Evolutionary conservation across 331 rosid species (phyloP).

Genomic region (Telfairia occidentalis): DNA sequence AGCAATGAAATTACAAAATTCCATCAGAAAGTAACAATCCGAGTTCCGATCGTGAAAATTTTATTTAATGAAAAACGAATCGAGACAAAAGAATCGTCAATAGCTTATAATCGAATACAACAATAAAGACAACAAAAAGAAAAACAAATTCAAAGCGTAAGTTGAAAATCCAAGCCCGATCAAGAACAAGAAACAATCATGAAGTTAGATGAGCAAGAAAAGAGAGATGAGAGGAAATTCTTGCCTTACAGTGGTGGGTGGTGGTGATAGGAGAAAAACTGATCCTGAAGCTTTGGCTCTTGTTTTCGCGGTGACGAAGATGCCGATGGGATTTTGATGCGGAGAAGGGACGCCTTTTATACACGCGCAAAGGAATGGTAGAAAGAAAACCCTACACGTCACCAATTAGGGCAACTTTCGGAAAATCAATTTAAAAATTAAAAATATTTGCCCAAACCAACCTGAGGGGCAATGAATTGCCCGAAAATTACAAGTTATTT

Average conservation of each 20-base stretch:
- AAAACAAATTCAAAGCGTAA: neutral
- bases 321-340: neutral
- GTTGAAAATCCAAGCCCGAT: neutral
- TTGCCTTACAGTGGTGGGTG: constrained; percentile 8
- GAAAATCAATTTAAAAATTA: neutral
- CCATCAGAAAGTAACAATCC: neutral
- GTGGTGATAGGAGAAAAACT: neutral
- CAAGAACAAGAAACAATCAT: neutral
- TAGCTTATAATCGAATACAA: neutral
- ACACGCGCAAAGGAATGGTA: constrained; percentile 8
- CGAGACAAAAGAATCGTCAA: neutral
- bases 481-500: neutral
- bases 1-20: neutral
- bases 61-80: neutral
- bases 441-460: neutral
- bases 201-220: neutral
- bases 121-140: neutral
- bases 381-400: constrained; percentile 18
- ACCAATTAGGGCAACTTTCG: constrained; percentile 12
- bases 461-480: neutral
- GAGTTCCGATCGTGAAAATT: neutral
- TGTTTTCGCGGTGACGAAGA: constrained; percentile 8
- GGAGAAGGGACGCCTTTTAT: neutral
- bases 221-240: neutral
- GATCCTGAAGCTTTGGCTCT: constrained; percentile 1